Conservation (phyloP, 83 land plant genomes). For the Picea mariana region DNA sequence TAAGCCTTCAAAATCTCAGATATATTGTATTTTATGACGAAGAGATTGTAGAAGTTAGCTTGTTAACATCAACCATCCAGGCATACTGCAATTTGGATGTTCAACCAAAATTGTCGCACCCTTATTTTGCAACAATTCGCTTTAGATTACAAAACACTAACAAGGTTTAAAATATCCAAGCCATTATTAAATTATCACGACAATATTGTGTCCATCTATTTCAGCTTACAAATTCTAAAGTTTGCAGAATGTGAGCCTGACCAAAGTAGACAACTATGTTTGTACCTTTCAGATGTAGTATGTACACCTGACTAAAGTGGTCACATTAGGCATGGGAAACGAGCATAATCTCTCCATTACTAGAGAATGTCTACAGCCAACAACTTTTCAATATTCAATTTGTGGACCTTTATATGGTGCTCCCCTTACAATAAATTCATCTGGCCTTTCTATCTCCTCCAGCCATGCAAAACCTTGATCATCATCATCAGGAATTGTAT, state of each 20-base stretch:
- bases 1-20: background rate
- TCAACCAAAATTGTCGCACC: background rate
- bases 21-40: background rate
- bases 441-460: conserved; percentile 49
- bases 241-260: background rate
- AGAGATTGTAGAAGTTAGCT: background rate
- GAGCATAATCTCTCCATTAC: background rate
- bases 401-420: conserved; percentile 44
- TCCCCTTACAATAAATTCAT: conserved; percentile 38
- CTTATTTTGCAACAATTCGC: background rate
- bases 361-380: background rate
- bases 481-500: conserved; percentile 10
- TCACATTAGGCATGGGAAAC: background rate
- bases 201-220: background rate
- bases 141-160: background rate
- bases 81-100: background rate
- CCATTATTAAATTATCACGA: background rate
- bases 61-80: background rate
- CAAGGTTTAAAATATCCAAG: background rate
- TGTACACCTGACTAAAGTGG: background rate
- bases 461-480: conserved; percentile 29
- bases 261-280: background rate
- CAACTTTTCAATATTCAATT: conserved; percentile 18
- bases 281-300: background rate
- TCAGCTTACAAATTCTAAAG: background rate